Evolutionary conservation across 1,284 basidiomycete species (phyloP).

Genomic region (Fistulinella cinereoalba): DNA sequence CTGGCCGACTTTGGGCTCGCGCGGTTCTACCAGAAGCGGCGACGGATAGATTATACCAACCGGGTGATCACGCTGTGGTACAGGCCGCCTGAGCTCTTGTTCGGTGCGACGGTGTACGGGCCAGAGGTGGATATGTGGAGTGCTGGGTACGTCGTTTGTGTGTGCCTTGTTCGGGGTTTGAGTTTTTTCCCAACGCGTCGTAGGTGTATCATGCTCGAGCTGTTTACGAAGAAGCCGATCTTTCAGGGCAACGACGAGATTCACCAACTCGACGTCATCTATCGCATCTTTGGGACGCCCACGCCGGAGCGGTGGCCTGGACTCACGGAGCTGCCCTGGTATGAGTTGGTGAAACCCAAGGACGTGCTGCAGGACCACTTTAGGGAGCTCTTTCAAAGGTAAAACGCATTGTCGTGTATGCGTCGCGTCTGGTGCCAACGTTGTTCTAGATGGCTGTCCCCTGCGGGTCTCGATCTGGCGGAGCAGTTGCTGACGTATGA

Average conservation of each 20-base stretch:
- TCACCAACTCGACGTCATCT: constrained; percentile 92
- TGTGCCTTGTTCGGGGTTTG: not conserved
- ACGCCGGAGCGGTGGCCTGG: constrained; percentile 81
- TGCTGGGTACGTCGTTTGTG: constrained; percentile 77
- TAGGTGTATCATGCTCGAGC: constrained; percentile 97
- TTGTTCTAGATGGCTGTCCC: constrained; percentile 69
- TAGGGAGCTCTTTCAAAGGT: constrained; percentile 78
- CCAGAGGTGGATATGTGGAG: constrained; percentile 99
- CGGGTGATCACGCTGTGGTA: constrained; percentile 99
- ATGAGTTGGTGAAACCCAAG: constrained; percentile 92
- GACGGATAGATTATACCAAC: constrained; percentile 94
- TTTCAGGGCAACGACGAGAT: constrained; percentile 98
- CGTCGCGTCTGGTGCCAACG: constrained; percentile 5
- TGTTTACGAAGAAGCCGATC: constrained; percentile 91
- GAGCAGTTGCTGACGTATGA: constrained; percentile 82
- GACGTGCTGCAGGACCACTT: constrained; percentile 71
- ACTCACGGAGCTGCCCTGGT: constrained; percentile 89
- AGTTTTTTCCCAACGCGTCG: constrained; percentile 1
- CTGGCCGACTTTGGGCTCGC: constrained; percentile 98
- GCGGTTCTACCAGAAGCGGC: constrained; percentile 89
- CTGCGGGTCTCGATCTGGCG: constrained; percentile 82
- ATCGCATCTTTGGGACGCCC: constrained; percentile 88
- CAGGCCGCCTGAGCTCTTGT: constrained; percentile 90
- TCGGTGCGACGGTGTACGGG: constrained; percentile 96
- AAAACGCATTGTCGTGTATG: constrained; percentile 26